These are phyloP conservation scores for Backusella parvicylindrica DNA, from an alignment of 192 early-diverging fungal species.

Conservation along the genomic window DNA sequence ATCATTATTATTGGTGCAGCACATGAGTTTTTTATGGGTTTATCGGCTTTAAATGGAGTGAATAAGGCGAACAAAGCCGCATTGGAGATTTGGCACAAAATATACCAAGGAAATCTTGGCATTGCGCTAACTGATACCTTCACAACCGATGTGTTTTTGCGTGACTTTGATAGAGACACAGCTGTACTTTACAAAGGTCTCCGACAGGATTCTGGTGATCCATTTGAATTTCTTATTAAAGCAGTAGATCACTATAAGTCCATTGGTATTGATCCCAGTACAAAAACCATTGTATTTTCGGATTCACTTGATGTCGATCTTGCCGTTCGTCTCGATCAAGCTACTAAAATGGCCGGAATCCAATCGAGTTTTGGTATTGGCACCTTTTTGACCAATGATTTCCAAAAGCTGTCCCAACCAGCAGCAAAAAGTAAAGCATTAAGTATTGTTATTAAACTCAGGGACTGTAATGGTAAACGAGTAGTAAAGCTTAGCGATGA, in stretches of 20 bases:
- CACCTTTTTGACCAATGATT: slow-evolving; percentile 77
- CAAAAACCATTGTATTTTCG: slow-evolving; percentile 68
- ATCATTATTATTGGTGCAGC: slow-evolving; percentile 38
- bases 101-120: slow-evolving; percentile 48
- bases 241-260: slow-evolving; percentile 52
- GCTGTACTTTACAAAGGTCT: slow-evolving; percentile 53
- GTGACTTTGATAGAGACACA: slow-evolving; percentile 49
- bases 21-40: slow-evolving; percentile 76
- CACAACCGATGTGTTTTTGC: slow-evolving; percentile 59
- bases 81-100: slow-evolving; percentile 53
- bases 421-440: slow-evolving; percentile 40
- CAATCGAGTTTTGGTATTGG: slow-evolving; percentile 68
- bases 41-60: slow-evolving; percentile 59
- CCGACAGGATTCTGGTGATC: slow-evolving; percentile 74
- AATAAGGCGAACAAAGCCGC: slow-evolving; percentile 56
- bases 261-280: slow-evolving; percentile 52
- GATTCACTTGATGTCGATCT: slow-evolving; percentile 56
- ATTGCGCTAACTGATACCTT: slow-evolving; percentile 76
- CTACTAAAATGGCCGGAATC: slow-evolving; percentile 40
- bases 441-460: slow-evolving; percentile 76
- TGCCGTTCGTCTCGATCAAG: slow-evolving; percentile 46
- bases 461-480: slow-evolving; percentile 44
- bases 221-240: slow-evolving; percentile 51
- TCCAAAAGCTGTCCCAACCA: slow-evolving; percentile 31
- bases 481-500: slow-evolving; percentile 76